Percentiles rank a stretch among this genome's conserved stretches.
Evolutionary conservation across 2,329 filamentous ascomycete genomes (phyloP).

Genomic region (Fusarium papillatum): DNA sequence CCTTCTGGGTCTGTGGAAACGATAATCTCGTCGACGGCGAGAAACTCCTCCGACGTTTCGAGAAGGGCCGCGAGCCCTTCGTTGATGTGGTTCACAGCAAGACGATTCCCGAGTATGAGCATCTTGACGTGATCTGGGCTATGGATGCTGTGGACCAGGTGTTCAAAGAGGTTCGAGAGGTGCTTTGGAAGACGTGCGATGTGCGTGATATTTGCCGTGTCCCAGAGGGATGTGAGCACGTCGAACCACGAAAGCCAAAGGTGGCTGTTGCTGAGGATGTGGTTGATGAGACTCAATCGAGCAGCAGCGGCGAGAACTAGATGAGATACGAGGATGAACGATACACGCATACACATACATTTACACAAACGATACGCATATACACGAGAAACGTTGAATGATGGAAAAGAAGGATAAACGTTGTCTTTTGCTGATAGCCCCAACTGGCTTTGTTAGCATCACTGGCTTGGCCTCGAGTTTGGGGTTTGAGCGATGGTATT

Average conservation of each 20-base stretch:
- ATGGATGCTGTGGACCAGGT: conserved; percentile 90
- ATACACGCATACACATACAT: conserved; percentile 17
- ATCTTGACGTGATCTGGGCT: conserved; percentile 95
- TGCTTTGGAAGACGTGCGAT: conserved; percentile 84
- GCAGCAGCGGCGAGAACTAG: conserved; percentile 36
- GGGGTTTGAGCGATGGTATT: conserved; percentile 6
- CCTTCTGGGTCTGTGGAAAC: conserved; percentile 87
- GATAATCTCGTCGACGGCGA: conserved; percentile 89
- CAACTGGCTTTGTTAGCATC: conserved; percentile 1
- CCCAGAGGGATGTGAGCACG: conserved; percentile 73
- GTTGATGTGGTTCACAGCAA: conserved; percentile 86
- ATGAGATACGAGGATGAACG: conserved; percentile 16
- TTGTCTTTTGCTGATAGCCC: conserved; percentile 10
- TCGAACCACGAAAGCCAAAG: conserved; percentile 53
- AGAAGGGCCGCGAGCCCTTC: conserved; percentile 83
- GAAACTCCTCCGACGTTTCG: conserved; percentile 80
- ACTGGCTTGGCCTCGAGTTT: conserved; percentile 6
- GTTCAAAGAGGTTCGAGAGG: conserved; percentile 83
- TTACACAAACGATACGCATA: conserved; percentile 7
- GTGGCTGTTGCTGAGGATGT: conserved; percentile 5
- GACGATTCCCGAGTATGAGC: conserved; percentile 89
- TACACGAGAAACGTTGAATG: not conserved
- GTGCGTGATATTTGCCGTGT: conserved; percentile 69
- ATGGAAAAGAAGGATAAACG: not conserved
- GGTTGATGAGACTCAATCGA: conserved; percentile 39